A percentile compares a stretch with the other conserved stretches of the same genome.
Conservation (phyloP, 148 eudicot genomes). For the Vaccinium myrtillus region DNA sequence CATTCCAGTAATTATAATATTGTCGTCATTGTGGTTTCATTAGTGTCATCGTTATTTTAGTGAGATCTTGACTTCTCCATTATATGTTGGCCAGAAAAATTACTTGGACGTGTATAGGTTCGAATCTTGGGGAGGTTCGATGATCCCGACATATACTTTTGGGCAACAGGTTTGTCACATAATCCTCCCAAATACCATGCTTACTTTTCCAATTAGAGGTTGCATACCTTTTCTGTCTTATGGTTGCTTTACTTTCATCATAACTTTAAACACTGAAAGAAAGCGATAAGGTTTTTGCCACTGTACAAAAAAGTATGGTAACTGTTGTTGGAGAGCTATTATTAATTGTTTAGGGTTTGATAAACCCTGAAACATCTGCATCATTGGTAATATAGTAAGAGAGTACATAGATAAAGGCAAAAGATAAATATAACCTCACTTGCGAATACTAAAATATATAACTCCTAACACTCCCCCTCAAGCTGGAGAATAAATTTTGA, state of each 20-base stretch:
- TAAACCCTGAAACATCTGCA: background rate
- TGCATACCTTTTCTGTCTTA: background rate
- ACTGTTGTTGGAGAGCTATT: background rate
- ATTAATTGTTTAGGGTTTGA: background rate
- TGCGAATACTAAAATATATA: background rate
- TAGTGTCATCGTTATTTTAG: background rate
- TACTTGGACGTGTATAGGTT: conserved; percentile 86
- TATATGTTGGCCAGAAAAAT: conserved; percentile 61
- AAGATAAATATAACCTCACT: background rate
- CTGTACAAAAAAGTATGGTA: background rate
- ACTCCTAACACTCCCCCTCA: background rate
- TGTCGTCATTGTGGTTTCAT: background rate
- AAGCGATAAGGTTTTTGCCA: background rate
- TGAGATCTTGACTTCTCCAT: conserved; percentile 20
- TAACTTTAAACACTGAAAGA: background rate
- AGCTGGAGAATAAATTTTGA: background rate
- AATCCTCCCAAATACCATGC: conserved; percentile 4
- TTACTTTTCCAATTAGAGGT: background rate
- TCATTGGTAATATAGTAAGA: background rate
- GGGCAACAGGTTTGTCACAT: conserved; percentile 75
- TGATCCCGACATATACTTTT: conserved; percentile 70
- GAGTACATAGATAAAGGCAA: background rate
- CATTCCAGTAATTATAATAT: background rate
- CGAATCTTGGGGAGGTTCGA: conserved; percentile 89
- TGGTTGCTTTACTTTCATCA: background rate